Evolutionary conservation across 2,329 filamentous ascomycete species (phyloP), one percentile per base, ranked within the genome.

Genomic region (Trichoderma koningii): DNA sequence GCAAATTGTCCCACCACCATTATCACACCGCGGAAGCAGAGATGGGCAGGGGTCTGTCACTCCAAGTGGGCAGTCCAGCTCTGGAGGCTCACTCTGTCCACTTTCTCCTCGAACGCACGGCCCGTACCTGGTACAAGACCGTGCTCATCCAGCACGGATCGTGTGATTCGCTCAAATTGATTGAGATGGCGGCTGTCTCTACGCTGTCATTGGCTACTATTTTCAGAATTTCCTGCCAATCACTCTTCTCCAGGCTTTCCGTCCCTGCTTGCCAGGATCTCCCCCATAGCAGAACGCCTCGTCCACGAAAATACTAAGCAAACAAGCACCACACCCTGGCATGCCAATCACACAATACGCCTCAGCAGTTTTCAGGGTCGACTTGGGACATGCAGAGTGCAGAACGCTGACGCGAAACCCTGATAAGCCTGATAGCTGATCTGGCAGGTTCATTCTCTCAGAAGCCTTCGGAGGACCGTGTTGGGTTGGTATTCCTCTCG

Each of bases 1-100:
- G 60, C 61, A 64, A 56, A 55, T 64, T 64, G 53, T 56, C 53
- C 52, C 61, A 64, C 61, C 61, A 64, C 61, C 61, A 63, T 48
- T 34, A 64, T 64, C 61, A 64, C 61, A 64, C 44, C 61, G 61
- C 50, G 61, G 41, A 52, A 52, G 57, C 21, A 41, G 51, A 56
- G 15, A 42, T 34, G 44, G 26, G 19, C 42, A 48, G 45, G 45
- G 51, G 41, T 34, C 52, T 14, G 38, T 51, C 44, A 55, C 56
- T 45, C 44, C 30, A 64, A 56, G 61, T 50, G 61, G 61, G 52
- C 52, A 48, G 34, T 21, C 34, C 51, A 38, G 42, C 52, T 50
- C 10, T 26, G 50, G 60, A 55, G 59, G 50, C 59, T 62, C 26
- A 53, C 48, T 50, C 45, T 62, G 59, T 53, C 59, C 59, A 42